Conservation (phyloP, 306 rosid genomes). For the Vicia villosa region DNA sequence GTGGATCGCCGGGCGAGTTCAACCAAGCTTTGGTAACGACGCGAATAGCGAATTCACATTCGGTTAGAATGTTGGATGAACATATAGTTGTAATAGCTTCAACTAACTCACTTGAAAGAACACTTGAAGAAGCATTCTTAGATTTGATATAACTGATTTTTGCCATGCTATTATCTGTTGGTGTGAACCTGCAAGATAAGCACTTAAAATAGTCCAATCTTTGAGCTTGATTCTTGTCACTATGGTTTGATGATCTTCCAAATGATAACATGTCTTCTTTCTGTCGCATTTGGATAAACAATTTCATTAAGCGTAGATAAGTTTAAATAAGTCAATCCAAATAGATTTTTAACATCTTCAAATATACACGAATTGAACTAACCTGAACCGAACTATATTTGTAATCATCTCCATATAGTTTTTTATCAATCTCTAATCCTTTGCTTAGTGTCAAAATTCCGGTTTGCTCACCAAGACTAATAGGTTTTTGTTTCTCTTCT, state of each 20-base stretch:
- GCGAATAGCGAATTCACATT: constrained; percentile 71
- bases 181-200: constrained; percentile 57
- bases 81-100: constrained; percentile 56
- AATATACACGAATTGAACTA: constrained; percentile 36
- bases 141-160: constrained; percentile 34
- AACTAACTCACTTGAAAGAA: constrained; percentile 51
- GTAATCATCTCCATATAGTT: constrained; percentile 39
- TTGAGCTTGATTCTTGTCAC: constrained; percentile 42
- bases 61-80: constrained; percentile 57
- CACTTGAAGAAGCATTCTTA: constrained; percentile 42
- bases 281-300: constrained; percentile 39
- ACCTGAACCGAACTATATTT: constrained; percentile 50
- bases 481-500: constrained; percentile 41
- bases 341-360: neutral
- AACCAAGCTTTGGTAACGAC: constrained; percentile 70
- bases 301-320: neutral
- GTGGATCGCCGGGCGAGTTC: constrained; percentile 59
- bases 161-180: constrained; percentile 49
- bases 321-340: neutral
- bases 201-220: constrained; percentile 56
- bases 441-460: constrained; percentile 33
- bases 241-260: constrained; percentile 47
- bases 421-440: constrained; percentile 40
- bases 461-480: constrained; percentile 37
- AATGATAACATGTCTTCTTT: constrained; percentile 35